These are phyloP conservation scores for Botrytis aclada DNA, from an alignment of 2,329 filamentous ascomycete genomes.

Conservation along the genomic window DNA sequence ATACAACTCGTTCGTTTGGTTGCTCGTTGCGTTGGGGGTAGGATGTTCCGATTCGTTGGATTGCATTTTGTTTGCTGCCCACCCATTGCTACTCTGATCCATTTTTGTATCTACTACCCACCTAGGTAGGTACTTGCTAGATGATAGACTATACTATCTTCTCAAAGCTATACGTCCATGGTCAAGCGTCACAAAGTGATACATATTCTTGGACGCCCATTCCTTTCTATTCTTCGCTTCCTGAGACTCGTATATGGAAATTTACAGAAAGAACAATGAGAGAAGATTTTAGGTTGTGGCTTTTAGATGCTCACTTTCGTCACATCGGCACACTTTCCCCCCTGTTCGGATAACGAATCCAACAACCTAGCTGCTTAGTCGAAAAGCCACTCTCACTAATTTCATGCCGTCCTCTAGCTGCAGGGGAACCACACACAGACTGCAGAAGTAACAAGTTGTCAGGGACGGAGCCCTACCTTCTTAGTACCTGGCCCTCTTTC, in stretches of 20 bases:
- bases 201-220: neutral
- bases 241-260: neutral
- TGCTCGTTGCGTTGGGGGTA: neutral
- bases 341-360: neutral
- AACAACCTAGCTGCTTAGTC: neutral
- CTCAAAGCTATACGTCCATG: neutral
- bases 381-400: conserved; percentile 8
- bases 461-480: neutral
- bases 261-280: neutral
- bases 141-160: neutral
- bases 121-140: neutral
- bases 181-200: neutral
- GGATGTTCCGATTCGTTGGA: neutral
- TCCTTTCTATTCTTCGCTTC: neutral
- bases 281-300: neutral
- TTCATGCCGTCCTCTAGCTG: neutral
- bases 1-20: neutral
- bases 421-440: conserved; percentile 2
- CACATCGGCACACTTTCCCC: neutral
- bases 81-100: neutral
- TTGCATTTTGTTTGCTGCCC: neutral
- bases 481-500: neutral
- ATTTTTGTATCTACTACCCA: neutral
- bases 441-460: neutral
- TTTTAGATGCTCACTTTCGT: neutral